Conservation (phyloP, 495 filamentous ascomycete genomes). For the Neurospora sp. region DNA sequence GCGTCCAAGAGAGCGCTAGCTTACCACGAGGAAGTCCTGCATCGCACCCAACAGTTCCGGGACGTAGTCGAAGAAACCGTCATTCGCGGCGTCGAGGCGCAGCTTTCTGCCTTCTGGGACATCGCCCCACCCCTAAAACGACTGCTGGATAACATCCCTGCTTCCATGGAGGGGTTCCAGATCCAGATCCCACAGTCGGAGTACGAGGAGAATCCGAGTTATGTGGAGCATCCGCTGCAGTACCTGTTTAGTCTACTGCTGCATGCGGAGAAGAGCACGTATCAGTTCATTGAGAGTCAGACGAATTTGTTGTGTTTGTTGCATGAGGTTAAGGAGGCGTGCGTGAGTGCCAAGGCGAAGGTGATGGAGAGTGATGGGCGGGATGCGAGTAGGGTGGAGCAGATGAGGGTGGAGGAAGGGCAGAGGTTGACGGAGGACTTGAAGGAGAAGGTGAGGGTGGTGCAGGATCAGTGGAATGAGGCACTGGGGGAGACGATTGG, state of each 20-base stretch:
- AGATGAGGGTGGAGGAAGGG: slow-evolving; percentile 55
- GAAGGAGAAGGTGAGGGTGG: slow-evolving; percentile 79
- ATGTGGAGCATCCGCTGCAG: slow-evolving; percentile 68
- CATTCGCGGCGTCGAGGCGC: slow-evolving; percentile 76
- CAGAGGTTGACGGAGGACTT: slow-evolving; percentile 67
- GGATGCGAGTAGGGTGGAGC: slow-evolving; percentile 47
- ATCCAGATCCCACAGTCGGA: slow-evolving; percentile 68
- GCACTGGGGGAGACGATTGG: slow-evolving; percentile 42
- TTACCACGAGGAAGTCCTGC: slow-evolving; percentile 55
- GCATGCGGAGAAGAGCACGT: slow-evolving; percentile 82
- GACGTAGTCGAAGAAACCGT: slow-evolving; percentile 78
- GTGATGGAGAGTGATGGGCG: slow-evolving; percentile 47
- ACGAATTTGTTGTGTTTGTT: slow-evolving; percentile 85
- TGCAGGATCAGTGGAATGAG: slow-evolving; percentile 75
- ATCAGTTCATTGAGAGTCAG: slow-evolving; percentile 94
- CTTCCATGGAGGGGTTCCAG: slow-evolving; percentile 32
- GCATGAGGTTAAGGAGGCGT: slow-evolving; percentile 82
- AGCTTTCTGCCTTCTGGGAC: slow-evolving; percentile 93
- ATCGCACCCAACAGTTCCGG: slow-evolving; percentile 68
- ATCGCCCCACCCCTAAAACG: slow-evolving; percentile 75
- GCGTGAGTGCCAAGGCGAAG: slow-evolving; percentile 51
- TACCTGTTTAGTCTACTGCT: slow-evolving; percentile 76
- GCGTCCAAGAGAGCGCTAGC: slow-evolving; percentile 53
- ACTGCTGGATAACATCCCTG: slow-evolving; percentile 68
- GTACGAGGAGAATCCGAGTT: slow-evolving; percentile 75